A percentile compares a stretch with the other conserved stretches of the same genome.
Evolutionary conservation across 2,329 filamentous ascomycete species (phyloP).

Genomic region (Pseudonectria buxi): DNA sequence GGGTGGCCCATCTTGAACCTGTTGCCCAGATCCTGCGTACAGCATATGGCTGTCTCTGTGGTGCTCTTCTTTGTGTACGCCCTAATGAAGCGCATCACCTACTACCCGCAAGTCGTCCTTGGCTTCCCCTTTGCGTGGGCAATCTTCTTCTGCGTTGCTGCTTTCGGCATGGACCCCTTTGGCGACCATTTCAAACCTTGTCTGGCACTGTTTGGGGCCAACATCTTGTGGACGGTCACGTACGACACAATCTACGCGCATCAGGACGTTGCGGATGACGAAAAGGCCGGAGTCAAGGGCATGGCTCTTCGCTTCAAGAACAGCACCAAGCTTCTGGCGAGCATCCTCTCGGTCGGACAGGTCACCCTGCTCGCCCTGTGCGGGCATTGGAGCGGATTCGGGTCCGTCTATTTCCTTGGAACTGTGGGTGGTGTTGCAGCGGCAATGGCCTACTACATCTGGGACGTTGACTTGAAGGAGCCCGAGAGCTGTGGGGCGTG

Average conservation of each 20-base stretch:
- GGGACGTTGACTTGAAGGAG: too few species aligned
- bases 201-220: slow-evolving; percentile 13
- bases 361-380: too few species aligned
- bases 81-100: slow-evolving; percentile 44
- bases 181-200: too few species aligned
- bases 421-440: too few species aligned
- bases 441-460: too few species aligned
- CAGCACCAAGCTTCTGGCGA: slow-evolving; percentile 9
- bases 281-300: slow-evolving; percentile 28
- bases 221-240: slow-evolving; percentile 24
- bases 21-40: slow-evolving; percentile 7
- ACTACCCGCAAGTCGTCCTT: slow-evolving; percentile 45
- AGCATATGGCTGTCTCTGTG: slow-evolving; percentile 35
- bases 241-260: slow-evolving; percentile 32
- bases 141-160: slow-evolving; percentile 7
- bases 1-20: slow-evolving; percentile 1
- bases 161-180: too few species aligned
- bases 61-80: slow-evolving; percentile 41
- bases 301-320: slow-evolving; percentile 22
- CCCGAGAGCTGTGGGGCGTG: too few species aligned
- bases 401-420: too few species aligned
- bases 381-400: too few species aligned
- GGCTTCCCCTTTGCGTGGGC: slow-evolving; percentile 41
- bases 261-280: slow-evolving; percentile 29
- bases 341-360: too few species aligned